Conservation (phyloP, 371 early-diverging fungal species). For the Furculomyces boomerangus region DNA sequence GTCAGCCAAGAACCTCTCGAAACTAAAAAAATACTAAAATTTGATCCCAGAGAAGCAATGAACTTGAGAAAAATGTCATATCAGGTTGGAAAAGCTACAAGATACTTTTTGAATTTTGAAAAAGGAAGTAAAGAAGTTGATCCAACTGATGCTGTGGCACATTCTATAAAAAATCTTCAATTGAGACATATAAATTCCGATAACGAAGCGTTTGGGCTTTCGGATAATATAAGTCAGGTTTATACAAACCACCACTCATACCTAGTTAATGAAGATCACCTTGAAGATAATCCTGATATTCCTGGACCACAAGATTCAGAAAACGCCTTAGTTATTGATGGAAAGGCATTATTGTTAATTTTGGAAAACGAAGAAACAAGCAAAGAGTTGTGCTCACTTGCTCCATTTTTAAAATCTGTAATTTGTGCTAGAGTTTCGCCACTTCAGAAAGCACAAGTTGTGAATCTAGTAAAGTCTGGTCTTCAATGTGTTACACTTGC, state of each 20-base stretch:
- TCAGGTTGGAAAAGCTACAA: not conserved
- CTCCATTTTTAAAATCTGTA: constrained; percentile 68
- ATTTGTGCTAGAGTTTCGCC: constrained; percentile 92
- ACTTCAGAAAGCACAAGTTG: constrained; percentile 92
- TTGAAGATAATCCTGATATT: not conserved
- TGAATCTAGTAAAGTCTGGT: constrained; percentile 67
- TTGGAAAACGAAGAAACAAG: constrained; percentile 41
- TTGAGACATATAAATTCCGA: not conserved
- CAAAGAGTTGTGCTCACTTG: constrained; percentile 46
- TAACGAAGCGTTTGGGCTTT: not conserved
- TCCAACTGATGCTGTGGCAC: not conserved
- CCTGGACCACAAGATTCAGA: not conserved
- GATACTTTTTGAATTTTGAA: not conserved
- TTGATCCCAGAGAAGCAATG: not conserved
- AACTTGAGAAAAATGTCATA: not conserved
- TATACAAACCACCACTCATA: not conserved
- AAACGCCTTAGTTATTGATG: constrained; percentile 78
- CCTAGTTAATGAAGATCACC: not conserved
- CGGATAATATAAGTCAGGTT: not conserved
- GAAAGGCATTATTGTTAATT: constrained; percentile 60
- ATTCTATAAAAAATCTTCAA: not conserved
- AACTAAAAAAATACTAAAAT: not conserved
- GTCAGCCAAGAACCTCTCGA: not conserved
- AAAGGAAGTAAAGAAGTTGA: not conserved
- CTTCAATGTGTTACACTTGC: constrained; percentile 61